Evolutionary conservation across 2,329 filamentous ascomycete species (phyloP), one percentile per base, ranked within the genome.

Genomic region (Aureobasidium sp.): DNA sequence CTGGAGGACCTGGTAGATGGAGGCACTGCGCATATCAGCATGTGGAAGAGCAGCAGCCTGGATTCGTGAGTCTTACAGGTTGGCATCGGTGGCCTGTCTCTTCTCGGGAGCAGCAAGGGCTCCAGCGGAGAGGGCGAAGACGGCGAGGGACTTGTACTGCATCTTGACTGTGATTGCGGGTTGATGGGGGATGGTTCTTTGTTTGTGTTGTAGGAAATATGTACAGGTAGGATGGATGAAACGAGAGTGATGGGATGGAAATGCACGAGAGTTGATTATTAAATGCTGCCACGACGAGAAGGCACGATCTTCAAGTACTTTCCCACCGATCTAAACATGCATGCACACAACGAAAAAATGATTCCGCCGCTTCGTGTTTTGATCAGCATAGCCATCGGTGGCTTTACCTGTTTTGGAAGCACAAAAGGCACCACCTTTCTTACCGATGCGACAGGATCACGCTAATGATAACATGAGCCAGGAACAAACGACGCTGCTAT

Each of bases 1-100:
- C 65, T 73, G 69, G 59, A 80, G 75, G 61, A 77, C 74, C 57
- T 70, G 65, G 67, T 76, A 67, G 66, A 78, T 71, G 49, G 75
- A 78, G 52, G 69, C 61, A 34, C 73, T 74, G 61, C 69, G 27
- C 16, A 41, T 32, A 44, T 65, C 45, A 21, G 61, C n/a, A 45
- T 8, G 13, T 25, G 3, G 7, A 6, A n/a, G 30, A 27, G 9
- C 6, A 10, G 27, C 9, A 25, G 11, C 13, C 15, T 47, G 15
- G n/a, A 53, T 29, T 53, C 48, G 62, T 41, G n/a, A 9, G 6
- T 25, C 57, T 59, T 59, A 59, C 57, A 36, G 25, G 44, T 63
- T 37, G 29, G 42, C 41, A 44, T 61, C 60, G 32, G 48, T 57
- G 15, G 60, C 63, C 39, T 64, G 63, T 54, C 63, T 62, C 49